A percentile compares a stretch with the other conserved stretches of the same genome.
phyloP scores from a whole-genome alignment of 345 rosid species.

The Laguncularia racemosa region DNA sequence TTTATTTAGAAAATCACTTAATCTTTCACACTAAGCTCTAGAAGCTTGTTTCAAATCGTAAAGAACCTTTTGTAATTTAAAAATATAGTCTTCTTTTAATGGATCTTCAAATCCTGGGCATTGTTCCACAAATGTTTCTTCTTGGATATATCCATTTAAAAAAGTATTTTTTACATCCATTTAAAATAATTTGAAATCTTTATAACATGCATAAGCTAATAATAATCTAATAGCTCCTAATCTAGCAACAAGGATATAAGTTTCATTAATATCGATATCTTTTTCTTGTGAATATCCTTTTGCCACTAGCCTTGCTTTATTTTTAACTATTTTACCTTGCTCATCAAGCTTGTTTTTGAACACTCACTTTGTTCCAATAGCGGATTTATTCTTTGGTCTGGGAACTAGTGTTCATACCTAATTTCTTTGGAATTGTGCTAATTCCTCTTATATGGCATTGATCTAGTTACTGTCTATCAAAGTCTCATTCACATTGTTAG shows the following conservation, averaged over 20 bases:
- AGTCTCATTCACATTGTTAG: too few species aligned
- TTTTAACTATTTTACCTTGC: too few species aligned
- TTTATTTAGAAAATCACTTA: neutral
- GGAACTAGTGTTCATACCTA: too few species aligned
- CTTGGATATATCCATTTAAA: neutral
- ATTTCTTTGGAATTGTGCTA: too few species aligned
- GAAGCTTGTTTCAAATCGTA: conserved; percentile 3
- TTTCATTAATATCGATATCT: neutral
- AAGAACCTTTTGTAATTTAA: neutral
- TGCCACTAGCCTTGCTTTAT: neutral
- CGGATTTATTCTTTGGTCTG: too few species aligned
- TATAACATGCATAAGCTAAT: neutral
- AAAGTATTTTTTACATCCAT: neutral
- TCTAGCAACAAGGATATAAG: neutral
- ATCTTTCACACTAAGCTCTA: conserved; percentile 1
- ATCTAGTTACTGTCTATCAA: too few species aligned
- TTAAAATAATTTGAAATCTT: neutral
- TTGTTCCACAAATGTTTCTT: neutral
- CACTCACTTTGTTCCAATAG: too few species aligned
- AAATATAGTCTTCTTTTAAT: neutral
- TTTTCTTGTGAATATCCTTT: neutral
- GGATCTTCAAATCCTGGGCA: neutral
- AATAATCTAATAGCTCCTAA: neutral
- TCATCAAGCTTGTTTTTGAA: too few species aligned
- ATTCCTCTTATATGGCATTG: too few species aligned